Conservation (phyloP, 257 asterid genomes). For the Henckelia pumila region DNA sequence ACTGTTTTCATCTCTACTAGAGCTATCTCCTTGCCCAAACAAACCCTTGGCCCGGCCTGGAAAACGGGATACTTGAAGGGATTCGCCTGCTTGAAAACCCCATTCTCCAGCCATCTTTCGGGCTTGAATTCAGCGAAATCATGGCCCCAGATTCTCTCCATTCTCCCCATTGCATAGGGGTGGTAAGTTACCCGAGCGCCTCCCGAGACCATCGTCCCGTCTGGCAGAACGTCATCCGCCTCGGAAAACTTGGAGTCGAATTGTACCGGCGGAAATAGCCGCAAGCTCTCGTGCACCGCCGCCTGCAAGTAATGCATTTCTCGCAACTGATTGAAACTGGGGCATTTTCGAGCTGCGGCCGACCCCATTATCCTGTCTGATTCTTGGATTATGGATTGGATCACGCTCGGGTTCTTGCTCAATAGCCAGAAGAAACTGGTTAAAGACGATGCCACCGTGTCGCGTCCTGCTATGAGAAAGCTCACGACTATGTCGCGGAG, state of each 20-base stretch:
- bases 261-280: constrained; percentile 78
- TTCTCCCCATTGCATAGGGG: constrained; percentile 61
- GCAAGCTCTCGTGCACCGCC: constrained; percentile 62
- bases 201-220: constrained; percentile 48
- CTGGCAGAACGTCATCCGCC: constrained; percentile 55
- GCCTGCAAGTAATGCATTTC: constrained; percentile 64
- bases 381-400: constrained; percentile 30
- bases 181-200: constrained; percentile 50
- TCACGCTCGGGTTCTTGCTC: constrained; percentile 25
- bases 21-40: constrained; percentile 56
- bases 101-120: constrained; percentile 44
- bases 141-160: constrained; percentile 45
- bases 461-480: constrained; percentile 24
- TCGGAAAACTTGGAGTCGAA: constrained; percentile 70
- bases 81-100: constrained; percentile 35
- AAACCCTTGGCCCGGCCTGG: constrained; percentile 59
- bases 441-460: constrained; percentile 19
- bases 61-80: constrained; percentile 53
- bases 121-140: constrained; percentile 48
- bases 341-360: not conserved
- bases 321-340: constrained; percentile 34
- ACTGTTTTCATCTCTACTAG: constrained; percentile 41
- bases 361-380: constrained; percentile 36
- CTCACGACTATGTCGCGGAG: constrained; percentile 26
- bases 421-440: constrained; percentile 38